A percentile compares a stretch with the other conserved stretches of the same genome.
These are phyloP conservation scores for Hirsutella minnesotensis DNA, from an alignment of 2,329 filamentous ascomycete genomes.

Conservation along the genomic window DNA sequence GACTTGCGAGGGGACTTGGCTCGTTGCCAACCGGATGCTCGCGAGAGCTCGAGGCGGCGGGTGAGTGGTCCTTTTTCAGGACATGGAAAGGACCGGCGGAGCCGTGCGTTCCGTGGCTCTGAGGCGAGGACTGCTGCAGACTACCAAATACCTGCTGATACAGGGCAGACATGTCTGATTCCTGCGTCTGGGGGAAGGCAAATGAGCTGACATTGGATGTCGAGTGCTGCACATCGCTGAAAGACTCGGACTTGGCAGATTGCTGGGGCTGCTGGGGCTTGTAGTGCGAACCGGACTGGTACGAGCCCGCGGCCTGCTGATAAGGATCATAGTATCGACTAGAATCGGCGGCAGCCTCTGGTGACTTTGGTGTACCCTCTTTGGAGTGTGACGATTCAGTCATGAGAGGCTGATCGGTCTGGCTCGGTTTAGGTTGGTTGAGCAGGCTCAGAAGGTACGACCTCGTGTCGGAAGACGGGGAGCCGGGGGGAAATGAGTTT, in stretches of 20 bases:
- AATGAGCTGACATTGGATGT: slow-evolving; percentile 13
- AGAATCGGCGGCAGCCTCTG: slow-evolving; percentile 16
- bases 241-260: slow-evolving; percentile 11
- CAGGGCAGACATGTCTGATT: slow-evolving; percentile 23
- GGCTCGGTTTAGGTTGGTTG: slow-evolving; percentile 61
- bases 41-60: slow-evolving; percentile 22
- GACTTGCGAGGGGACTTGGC: slow-evolving; percentile 30
- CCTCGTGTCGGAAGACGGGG: slow-evolving; percentile 59
- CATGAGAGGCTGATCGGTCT: slow-evolving; percentile 36
- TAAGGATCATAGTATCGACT: slow-evolving; percentile 17
- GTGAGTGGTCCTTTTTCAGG: slow-evolving; percentile 37
- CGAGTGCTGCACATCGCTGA: slow-evolving; percentile 11
- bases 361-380: slow-evolving; percentile 33
- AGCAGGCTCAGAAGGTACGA: slow-evolving; percentile 78
- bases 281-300: slow-evolving; percentile 14
- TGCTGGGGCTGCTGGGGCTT: slow-evolving; percentile 7
- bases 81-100: slow-evolving; percentile 30
- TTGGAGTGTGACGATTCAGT: slow-evolving; percentile 29
- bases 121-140: slow-evolving; percentile 26
- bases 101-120: slow-evolving; percentile 25
- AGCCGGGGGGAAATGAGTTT: slow-evolving; percentile 32
- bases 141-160: slow-evolving; percentile 27
- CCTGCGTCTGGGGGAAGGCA: slow-evolving; percentile 20
- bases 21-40: slow-evolving; percentile 30
- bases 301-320: slow-evolving; percentile 14